Conservation (phyloP, 306 rosid genomes). For the Herpetospermum pedunculosum region DNA sequence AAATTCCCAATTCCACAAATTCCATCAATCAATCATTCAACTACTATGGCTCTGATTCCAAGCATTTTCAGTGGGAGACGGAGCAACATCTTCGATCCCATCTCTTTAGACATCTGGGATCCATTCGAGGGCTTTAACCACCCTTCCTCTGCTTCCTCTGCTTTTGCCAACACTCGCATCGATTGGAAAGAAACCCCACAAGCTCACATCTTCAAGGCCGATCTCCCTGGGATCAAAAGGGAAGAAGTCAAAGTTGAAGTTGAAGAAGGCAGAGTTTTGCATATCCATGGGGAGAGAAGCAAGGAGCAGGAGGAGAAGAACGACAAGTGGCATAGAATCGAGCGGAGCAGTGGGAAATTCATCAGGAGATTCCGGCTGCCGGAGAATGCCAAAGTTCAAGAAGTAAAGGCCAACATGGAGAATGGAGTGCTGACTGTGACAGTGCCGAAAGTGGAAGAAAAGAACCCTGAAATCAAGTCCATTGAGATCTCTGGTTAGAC, state of each 20-base stretch:
- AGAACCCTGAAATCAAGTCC: slow-evolving; percentile 15
- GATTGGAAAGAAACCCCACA: slow-evolving; percentile 32
- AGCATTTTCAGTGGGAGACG: slow-evolving; percentile 16
- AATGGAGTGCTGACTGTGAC: slow-evolving; percentile 22
- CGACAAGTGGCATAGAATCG: slow-evolving; percentile 29
- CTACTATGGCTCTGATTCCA: slow-evolving; percentile 13
- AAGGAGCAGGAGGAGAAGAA: slow-evolving; percentile 20
- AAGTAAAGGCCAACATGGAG: slow-evolving; percentile 24
- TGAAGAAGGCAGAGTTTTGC: slow-evolving; percentile 19
- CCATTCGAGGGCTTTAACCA: slow-evolving; percentile 12
- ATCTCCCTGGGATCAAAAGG: slow-evolving; percentile 24
- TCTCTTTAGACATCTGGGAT: slow-evolving; percentile 22
- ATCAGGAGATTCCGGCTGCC: slow-evolving; percentile 29
- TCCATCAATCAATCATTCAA: not conserved
- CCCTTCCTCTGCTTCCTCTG: slow-evolving; percentile 15
- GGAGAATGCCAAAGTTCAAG: slow-evolving; percentile 12
- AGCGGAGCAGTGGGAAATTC: slow-evolving; percentile 27
- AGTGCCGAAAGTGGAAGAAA: slow-evolving; percentile 21
- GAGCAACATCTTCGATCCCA: slow-evolving; percentile 20
- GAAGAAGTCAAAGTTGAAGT: slow-evolving; percentile 26
- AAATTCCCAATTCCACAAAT: not conserved
- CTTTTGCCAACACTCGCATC: slow-evolving; percentile 22
- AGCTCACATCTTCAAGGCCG: slow-evolving; percentile 29
- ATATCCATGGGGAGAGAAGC: slow-evolving; percentile 24
- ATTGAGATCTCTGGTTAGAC: slow-evolving; percentile 19